Conservation (phyloP, 108 stramenopile genomes). For the Hondaea fermentalgiana region DNA sequence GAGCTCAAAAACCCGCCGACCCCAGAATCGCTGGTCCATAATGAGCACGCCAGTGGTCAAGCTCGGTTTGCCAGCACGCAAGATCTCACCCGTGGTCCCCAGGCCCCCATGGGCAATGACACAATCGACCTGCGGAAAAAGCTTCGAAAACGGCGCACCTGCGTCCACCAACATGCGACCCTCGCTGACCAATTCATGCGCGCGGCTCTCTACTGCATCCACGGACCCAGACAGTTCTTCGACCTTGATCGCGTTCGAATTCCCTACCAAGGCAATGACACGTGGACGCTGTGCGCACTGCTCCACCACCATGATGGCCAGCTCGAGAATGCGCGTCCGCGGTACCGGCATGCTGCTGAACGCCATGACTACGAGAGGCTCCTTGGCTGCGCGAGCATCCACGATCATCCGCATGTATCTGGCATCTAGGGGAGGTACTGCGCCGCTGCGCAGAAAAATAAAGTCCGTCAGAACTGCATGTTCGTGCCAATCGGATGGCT, state of each 20-base stretch:
- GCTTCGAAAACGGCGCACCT: background rate
- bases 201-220: background rate
- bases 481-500: background rate
- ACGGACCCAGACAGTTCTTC: background rate
- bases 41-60: constrained; percentile 1
- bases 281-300: background rate
- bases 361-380: background rate
- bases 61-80: background rate
- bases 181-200: background rate
- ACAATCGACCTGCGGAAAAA: background rate
- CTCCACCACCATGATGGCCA: constrained; percentile 1
- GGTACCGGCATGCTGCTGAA: background rate
- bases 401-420: background rate
- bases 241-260: background rate
- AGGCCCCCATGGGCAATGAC: background rate
- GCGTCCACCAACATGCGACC: background rate
- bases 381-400: background rate
- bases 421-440: background rate
- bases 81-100: constrained; percentile 9
- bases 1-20: background rate
- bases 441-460: background rate
- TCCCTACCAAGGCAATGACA: background rate
- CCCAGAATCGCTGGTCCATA: constrained; percentile 20
- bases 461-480: constrained; percentile 1
- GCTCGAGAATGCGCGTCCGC: background rate